Percentiles rank a stretch among this genome's conserved stretches.
Evolutionary conservation across 1,284 basidiomycete genomes (phyloP).

Genomic region (Cryptococcus deneoformans): DNA sequence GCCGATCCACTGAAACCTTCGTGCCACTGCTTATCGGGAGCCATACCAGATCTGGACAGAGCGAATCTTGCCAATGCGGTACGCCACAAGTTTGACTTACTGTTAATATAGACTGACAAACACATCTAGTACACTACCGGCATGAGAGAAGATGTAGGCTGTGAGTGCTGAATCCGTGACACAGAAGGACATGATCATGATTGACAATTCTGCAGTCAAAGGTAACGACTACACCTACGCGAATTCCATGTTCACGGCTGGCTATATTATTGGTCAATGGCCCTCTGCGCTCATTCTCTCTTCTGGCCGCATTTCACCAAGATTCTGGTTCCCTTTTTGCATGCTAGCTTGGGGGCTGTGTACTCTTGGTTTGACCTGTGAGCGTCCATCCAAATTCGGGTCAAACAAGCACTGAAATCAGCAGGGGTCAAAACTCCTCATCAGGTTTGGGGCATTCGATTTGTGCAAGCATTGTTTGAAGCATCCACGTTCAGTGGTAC

Average conservation of each 20-base stretch:
- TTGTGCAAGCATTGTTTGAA: slow-evolving; percentile 36
- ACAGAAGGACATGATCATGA: background rate
- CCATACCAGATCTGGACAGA: slow-evolving; percentile 18
- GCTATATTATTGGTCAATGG: slow-evolving; percentile 38
- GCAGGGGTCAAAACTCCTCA: slow-evolving; percentile 26
- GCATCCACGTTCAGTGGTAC: slow-evolving; percentile 33
- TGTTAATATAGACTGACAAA: background rate
- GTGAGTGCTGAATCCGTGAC: slow-evolving; percentile 8
- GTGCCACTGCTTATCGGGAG: background rate
- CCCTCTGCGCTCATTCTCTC: slow-evolving; percentile 36
- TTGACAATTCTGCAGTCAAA: slow-evolving; percentile 10
- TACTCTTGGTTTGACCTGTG: slow-evolving; percentile 25
- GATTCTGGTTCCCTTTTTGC: slow-evolving; percentile 43
- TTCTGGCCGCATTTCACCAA: slow-evolving; percentile 31
- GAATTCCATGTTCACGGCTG: slow-evolving; percentile 33
- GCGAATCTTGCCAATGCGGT: slow-evolving; percentile 34
- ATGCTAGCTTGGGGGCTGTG: slow-evolving; percentile 33
- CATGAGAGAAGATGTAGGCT: slow-evolving; percentile 33
- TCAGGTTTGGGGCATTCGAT: slow-evolving; percentile 37
- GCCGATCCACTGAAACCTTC: too few relatives aligned
- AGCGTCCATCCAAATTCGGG: background rate
- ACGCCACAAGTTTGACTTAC: background rate
- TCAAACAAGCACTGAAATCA: background rate
- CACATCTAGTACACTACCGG: slow-evolving; percentile 28
- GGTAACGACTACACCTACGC: slow-evolving; percentile 35